phyloP scores from a whole-genome alignment of 139 green algal genomes.

The Chlamydomonas sphaeroides region DNA sequence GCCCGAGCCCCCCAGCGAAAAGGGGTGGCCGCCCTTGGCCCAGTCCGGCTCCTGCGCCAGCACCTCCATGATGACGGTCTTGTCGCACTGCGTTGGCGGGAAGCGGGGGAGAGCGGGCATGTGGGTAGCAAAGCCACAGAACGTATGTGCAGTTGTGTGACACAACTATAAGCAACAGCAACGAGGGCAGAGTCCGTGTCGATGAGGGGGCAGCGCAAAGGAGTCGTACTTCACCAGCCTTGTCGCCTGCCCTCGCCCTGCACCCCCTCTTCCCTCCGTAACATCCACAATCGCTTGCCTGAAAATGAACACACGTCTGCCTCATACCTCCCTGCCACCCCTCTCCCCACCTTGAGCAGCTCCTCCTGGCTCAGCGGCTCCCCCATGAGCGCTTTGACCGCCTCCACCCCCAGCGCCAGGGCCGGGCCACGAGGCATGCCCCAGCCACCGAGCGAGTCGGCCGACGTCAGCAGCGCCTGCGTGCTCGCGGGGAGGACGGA shows the following conservation, averaged over 20 bases:
- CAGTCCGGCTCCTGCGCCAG: constrained; percentile 10
- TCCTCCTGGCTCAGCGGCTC: constrained; percentile 32
- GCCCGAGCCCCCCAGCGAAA: neutral
- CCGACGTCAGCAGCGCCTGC: constrained; percentile 12
- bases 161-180: no score
- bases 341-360: constrained; percentile 22
- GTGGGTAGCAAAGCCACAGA: no score
- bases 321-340: no score
- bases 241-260: no score
- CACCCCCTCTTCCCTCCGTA: no score
- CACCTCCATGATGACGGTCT: constrained; percentile 29
- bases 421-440: neutral
- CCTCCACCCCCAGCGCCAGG: constrained; percentile 22
- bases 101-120: no score
- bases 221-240: no score
- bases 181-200: no score
- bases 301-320: neutral
- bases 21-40: neutral
- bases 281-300: no score
- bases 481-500: no score
- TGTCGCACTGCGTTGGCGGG: constrained; percentile 34
- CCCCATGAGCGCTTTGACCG: constrained; percentile 27
- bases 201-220: no score
- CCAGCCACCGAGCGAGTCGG: neutral
- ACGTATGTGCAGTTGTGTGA: no score